These are phyloP conservation scores for Amborella trichopoda DNA, from an alignment of 164 flowering plant genomes.

Conservation along the genomic window DNA sequence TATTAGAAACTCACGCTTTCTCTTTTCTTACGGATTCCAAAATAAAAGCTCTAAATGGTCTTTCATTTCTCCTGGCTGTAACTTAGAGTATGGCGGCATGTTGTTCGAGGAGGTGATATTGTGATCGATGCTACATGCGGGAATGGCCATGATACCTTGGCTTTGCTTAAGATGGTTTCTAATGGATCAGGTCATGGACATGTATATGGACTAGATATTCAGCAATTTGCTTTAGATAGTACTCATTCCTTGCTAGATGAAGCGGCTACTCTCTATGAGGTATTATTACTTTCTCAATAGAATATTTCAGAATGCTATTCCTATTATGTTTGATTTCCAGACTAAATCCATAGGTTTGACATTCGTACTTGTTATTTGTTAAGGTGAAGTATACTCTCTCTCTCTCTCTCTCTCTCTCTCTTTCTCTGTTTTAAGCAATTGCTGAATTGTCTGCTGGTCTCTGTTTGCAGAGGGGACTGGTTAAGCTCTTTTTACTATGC, in stretches of 20 bases:
- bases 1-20: too few species aligned
- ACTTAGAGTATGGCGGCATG: constrained; percentile 74
- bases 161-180: constrained; percentile 56
- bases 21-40: too few species aligned
- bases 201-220: constrained; percentile 83
- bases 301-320: too few species aligned
- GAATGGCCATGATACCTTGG: constrained; percentile 85
- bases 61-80: too few species aligned
- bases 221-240: constrained; percentile 52
- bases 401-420: too few species aligned
- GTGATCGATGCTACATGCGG: constrained; percentile 98
- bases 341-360: not conserved
- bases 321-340: not conserved
- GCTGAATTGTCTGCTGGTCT: constrained; percentile 7
- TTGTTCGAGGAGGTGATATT: constrained; percentile 59
- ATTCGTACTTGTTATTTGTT: too few species aligned
- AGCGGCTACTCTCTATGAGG: constrained; percentile 36
- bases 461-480: constrained; percentile 47
- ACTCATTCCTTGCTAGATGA: constrained; percentile 53
- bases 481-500: constrained; percentile 56
- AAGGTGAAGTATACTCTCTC: too few species aligned
- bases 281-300: constrained; percentile 12
- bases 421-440: too few species aligned
- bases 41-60: too few species aligned
- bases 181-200: constrained; percentile 44